Percentiles rank a stretch among this genome's conserved stretches.
Evolutionary conservation across 768 basidiomycete species (phyloP).

Genomic region (Hemileccinum rubropunctum): DNA sequence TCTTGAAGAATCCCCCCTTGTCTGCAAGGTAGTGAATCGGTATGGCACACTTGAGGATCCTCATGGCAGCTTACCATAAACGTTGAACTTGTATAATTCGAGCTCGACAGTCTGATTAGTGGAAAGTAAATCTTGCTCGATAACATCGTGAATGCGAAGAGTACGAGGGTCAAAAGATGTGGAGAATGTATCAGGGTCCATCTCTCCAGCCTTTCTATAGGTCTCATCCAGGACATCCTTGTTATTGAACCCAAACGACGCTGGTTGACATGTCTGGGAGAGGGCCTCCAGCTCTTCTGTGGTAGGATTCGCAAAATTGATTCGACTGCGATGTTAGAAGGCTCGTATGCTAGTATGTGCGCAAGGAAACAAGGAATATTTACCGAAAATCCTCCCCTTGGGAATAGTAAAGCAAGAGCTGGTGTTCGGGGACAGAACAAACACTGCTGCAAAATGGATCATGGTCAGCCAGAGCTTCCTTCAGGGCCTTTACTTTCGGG

Average conservation of each 20-base stretch:
- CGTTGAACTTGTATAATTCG: not conserved
- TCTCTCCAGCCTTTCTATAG: not conserved
- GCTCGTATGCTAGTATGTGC: no score
- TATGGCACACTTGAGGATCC: not conserved
- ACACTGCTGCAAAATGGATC: not conserved
- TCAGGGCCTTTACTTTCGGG: not conserved
- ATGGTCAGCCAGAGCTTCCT: not conserved
- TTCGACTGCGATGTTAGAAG: not conserved
- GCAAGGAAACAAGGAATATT: not conserved
- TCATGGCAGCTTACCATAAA: not conserved
- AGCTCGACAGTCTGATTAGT: not conserved
- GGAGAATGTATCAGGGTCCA: not conserved
- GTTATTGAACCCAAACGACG: not conserved
- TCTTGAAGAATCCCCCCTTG: not conserved
- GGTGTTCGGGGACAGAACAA: not conserved
- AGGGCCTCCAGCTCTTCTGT: conserved; percentile 21
- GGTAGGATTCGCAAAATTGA: not conserved
- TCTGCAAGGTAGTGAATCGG: conserved; percentile 16
- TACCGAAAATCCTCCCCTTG: not conserved
- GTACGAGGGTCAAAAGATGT: not conserved
- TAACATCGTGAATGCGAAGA: not conserved
- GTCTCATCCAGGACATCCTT: not conserved
- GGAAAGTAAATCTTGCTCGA: not conserved
- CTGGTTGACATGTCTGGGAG: conserved; percentile 27
- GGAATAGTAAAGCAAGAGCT: not conserved